A percentile compares a stretch with the other conserved stretches of the same genome.
These are phyloP conservation scores for Saccharomyces hybrid DNA, from an alignment of 1,139 yeast species.

Conservation along the genomic window DNA sequence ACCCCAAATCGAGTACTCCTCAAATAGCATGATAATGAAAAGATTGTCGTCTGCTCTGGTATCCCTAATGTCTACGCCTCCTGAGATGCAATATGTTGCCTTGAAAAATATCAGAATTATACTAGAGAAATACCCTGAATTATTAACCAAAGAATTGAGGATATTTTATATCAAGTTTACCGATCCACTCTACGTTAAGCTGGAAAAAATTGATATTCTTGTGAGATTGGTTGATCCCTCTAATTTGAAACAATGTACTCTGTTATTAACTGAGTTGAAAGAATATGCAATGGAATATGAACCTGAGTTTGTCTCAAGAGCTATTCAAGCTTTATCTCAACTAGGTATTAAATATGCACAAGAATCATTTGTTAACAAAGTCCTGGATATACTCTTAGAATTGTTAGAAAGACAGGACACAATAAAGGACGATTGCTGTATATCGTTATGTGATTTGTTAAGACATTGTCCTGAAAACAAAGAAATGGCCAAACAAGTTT, in stretches of 20 bases:
- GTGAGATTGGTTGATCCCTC: conserved; percentile 57
- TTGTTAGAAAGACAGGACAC: conserved; percentile 72
- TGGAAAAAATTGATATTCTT: conserved; percentile 88
- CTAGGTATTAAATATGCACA: conserved; percentile 73
- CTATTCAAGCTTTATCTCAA: conserved; percentile 80
- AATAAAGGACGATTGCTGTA: conserved; percentile 70
- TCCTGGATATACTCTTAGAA: conserved; percentile 70
- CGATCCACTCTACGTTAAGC: conserved; percentile 87
- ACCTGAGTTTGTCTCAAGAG: conserved; percentile 73
- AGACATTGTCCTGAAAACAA: conserved; percentile 66
- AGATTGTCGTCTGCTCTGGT: conserved; percentile 90
- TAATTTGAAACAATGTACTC: conserved; percentile 56
- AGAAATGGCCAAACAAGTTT: conserved; percentile 19
- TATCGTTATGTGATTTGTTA: conserved; percentile 69
- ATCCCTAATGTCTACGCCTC: conserved; percentile 75
- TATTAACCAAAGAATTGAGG: conserved; percentile 71
- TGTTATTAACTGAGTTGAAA: conserved; percentile 73
- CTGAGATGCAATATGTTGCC: conserved; percentile 95
- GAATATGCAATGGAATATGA: conserved; percentile 95
- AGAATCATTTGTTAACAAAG: conserved; percentile 35
- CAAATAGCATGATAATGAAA: conserved; percentile 34
- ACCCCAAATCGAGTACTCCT: conserved; percentile 35
- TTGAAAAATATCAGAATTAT: conserved; percentile 85
- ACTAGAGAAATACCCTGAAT: conserved; percentile 77
- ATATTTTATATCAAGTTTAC: conserved; percentile 90